These are phyloP conservation scores for Pseudogymnoascus sp. DNA, from an alignment of 2,329 filamentous ascomycete genomes.

Conservation along the genomic window DNA sequence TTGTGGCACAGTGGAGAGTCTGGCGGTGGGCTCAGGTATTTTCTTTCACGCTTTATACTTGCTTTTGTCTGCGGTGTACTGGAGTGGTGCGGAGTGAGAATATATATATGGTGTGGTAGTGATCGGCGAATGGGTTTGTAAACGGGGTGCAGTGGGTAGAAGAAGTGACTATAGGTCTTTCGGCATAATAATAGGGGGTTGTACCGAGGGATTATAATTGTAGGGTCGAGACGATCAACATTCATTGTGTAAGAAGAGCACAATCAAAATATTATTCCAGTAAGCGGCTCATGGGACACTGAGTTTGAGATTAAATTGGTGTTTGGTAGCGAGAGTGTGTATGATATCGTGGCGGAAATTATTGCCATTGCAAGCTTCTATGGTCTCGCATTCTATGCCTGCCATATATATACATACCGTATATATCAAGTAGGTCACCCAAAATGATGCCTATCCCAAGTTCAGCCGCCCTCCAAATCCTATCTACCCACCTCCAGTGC, in stretches of 20 bases:
- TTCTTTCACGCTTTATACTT: constrained; percentile 1
- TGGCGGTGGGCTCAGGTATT: background rate
- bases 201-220: background rate
- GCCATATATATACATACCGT: background rate
- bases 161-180: background rate
- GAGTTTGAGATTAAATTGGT: background rate
- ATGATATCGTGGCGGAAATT: background rate
- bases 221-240: background rate
- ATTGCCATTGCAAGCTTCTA: background rate
- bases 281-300: background rate
- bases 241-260: constrained; percentile 4
- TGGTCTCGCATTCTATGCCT: background rate
- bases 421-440: background rate
- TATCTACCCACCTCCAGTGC: background rate
- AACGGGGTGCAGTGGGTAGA: background rate
- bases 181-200: background rate
- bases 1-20: background rate
- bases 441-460: background rate
- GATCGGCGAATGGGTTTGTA: background rate
- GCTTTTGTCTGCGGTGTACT: background rate
- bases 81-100: background rate
- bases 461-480: background rate
- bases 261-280: background rate
- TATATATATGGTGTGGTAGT: background rate
- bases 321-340: background rate